Base-by-base conservation (phyloP, 192 early-diverging fungal genomes). In the Glomus cerebriforme region DNA sequence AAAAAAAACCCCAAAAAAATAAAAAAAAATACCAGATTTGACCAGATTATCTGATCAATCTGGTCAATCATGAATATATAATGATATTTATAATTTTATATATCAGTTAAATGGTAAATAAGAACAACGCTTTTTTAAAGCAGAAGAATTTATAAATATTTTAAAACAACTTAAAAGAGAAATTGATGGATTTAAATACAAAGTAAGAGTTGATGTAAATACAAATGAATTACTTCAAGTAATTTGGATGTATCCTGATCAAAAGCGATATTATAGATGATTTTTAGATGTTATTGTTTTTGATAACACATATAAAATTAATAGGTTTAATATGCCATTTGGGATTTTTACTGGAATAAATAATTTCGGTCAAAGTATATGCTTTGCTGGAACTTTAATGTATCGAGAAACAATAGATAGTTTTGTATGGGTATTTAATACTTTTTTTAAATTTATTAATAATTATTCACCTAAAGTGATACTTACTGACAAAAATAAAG, bases 81-180 rank as follows among this genome's bases (percentile, higher is more conserved):
- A 70, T 49, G 39, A 70, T 26, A 39, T 70, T 24, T 70, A 70
- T 49, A 70, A 70, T 27, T 70, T 69, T 45, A 26, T 70, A 29
- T 49, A 70, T 70, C 22, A 45, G 1, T 70, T 49, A 27, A 10
- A 31, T 27, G 29, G 19, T 63, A 24, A 45, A 45, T n/a, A 27
- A 63, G 7, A 8, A 63, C 7, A 7, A 5, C n/a, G 2, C 7
- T 27, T 24, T 63, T 63, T 63, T 35, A 13, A 63, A 24, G 62
- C 22, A n/a, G 7, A 63, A 31, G 62, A 63, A 63, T 63, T 63
- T 63, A 63, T 63, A 27, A 31, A 63, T 63, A 63, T 8, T 5
- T 31, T 63, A 63, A n/a, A 63, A 63, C 9, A 63, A 27, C 62
- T 63, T 15, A 24, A 63, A 31, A 31, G 24, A 27, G 39, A 70